Evolutionary conservation across 768 basidiomycete genomes (phyloP), one percentile per base, ranked within the genome.

Genomic region (Panaeolus papilionaceus): DNA sequence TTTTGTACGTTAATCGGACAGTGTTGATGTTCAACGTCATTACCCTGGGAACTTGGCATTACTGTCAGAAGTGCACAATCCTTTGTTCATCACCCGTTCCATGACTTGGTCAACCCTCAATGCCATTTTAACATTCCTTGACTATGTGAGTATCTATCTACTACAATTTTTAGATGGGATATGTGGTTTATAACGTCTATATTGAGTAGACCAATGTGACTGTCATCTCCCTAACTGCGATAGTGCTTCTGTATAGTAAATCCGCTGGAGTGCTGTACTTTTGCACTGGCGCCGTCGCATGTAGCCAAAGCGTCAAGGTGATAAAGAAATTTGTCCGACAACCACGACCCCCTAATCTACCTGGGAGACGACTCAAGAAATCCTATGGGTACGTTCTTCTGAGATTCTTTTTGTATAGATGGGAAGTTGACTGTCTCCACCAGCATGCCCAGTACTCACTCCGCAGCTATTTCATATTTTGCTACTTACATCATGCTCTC

Each of bases 391-490:
- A 47, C 7, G 71, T 49, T 47, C n/a, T 39, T 26, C 33, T 33
- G 33, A 33, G 33, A 33, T 33, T 33, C 33, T 33, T 33, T 33
- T 5, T 3, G 5, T 33, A 33, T 33, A 5, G 33, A 33, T 33
- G 5, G 33, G 33, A 33, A 33, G 33, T 33, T 33, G 3, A 33
- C 33, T 33, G 33, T 33, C 14, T 39, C 11, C 20, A 64, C 14
- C 73, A 93, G 93, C 12, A 94, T 94, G 93, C 93, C 93, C 5
- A 92, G 90, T 69, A 94, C 93, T 5, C 93, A 94, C 75, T 89
- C 92, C 11, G 88, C 91, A 10, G 80, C 83, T 5, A 91, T 92
- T 71, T 82, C 84, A 2, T 93, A 83, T 78, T 90, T 85, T 73
- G 88, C 86, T 9, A 81, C 84, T 2, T 94, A 87, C 73, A 84